Evolutionary conservation across 2,329 filamentous ascomycete genomes (phyloP), one percentile per base, ranked within the genome.

Genomic region (Sporothrix phasma): DNA sequence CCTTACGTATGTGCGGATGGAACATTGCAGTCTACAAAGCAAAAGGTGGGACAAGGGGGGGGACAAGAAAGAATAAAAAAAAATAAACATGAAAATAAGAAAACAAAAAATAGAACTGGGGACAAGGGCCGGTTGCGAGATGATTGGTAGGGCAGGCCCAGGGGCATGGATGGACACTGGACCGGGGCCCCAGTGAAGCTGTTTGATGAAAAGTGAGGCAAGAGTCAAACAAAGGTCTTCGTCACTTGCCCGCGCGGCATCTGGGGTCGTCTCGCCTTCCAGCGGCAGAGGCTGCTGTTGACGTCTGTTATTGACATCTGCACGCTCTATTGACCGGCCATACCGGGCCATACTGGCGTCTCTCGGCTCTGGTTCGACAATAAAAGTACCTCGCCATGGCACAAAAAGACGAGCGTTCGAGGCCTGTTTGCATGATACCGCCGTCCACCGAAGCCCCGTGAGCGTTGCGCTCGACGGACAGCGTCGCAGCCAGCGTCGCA

Each of bases 1-100:
- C 43, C 43, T 47, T 61, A 45, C 39, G 58, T 60, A 60, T 59
- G 53, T 54, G 51, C 31, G 31, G 31, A 34, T 29, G 51, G 46
- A 26, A 31, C n/a, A 60, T 26, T 46, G 43, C n/a, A 47, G 41
- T n/a, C n/a, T n/a, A n/a, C n/a, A n/a, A n/a, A n/a, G 15, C 7
- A 19, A 39, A 41, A 10, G 34, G 58, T 47, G 58, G 59, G 59
- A 61, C 43, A 49, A 60, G 24, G 8, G 29, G 22, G n/a, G n/a
- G 15, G 29, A 46, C 8, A 17, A 54, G 17, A 19, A 45, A 10
- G 34, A 10, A 19, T 45, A 31, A 45, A 59, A 31, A 29, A 58
- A 37, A 24, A 0, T 29, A 58, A n/a, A 17, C n/a, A n/a, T n/a
- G 24, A 24, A 19, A 26, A 43, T n/a, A n/a, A 41, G n/a, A 41